Percentiles rank a stretch among this genome's conserved stretches.
Conservation (phyloP, 306 rosid species). For the Biancaea sappan region DNA sequence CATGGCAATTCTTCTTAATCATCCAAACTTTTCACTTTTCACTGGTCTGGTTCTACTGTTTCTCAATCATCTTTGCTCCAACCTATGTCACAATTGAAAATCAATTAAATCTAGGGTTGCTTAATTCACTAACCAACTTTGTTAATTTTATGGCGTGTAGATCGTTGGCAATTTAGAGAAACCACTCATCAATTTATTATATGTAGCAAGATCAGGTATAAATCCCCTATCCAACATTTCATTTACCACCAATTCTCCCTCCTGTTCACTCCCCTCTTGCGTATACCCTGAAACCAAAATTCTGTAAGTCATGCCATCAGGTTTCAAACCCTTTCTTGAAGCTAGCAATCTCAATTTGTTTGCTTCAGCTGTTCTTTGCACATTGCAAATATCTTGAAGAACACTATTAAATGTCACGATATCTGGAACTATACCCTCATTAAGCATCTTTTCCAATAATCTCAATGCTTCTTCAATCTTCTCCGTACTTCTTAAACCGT, state of each 20-base stretch:
- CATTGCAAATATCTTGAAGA: conserved; percentile 59
- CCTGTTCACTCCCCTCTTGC: conserved; percentile 51
- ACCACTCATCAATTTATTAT: conserved; percentile 63
- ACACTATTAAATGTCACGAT: conserved; percentile 73
- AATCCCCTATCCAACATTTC: conserved; percentile 85
- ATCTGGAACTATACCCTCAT: conserved; percentile 61
- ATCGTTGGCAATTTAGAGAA: conserved; percentile 35
- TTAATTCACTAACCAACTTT: conserved; percentile 30
- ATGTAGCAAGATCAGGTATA: conserved; percentile 69
- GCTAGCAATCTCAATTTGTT: conserved; percentile 64
- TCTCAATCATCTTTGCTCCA: conserved; percentile 9
- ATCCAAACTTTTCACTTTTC: neutral
- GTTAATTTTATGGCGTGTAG: neutral
- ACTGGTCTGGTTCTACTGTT: conserved; percentile 16
- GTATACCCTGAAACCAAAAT: conserved; percentile 63
- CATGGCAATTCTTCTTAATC: neutral
- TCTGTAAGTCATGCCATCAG: conserved; percentile 56
- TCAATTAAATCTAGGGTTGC: conserved; percentile 1
- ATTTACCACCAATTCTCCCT: conserved; percentile 62
- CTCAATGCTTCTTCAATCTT: conserved; percentile 51
- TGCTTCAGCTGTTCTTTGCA: conserved; percentile 63
- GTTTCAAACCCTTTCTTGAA: conserved; percentile 63
- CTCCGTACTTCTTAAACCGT: conserved; percentile 61
- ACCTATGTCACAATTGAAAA: neutral
- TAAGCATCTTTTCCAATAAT: conserved; percentile 66